Evolutionary conservation across 352 stramenopile species (phyloP), one percentile per base, ranked within the genome.

Genomic region (Thalassiosira livingstoniorum): DNA sequence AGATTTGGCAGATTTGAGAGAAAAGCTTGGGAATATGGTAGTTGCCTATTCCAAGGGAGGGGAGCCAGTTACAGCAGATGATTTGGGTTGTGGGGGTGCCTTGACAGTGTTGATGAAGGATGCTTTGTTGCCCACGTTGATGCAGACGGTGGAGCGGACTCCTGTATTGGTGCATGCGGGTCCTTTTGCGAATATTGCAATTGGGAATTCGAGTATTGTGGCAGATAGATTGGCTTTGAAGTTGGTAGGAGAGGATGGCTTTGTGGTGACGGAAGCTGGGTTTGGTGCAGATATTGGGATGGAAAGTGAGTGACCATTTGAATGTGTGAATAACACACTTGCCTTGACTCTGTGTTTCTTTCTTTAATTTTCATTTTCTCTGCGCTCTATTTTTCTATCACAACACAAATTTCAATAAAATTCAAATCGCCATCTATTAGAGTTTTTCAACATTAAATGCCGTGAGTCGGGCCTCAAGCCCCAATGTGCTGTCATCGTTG

Each of bases 401-500:
- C 62, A 61, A 51, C 23, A 34, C 15, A n/a, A n/a, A n/a, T n/a
- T n/a, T n/a, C n/a, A n/a, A n/a, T n/a, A n/a, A n/a, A n/a, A n/a
- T 96, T 98, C 78, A 98, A 60, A 43, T 7, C 47, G 18, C 27
- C 3, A 72, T 32, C 55, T 10, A 15, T 13, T 58, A 80, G 64
- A 99, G 89, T 99, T 99, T 86, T 99, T 99, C 89, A 99, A 99
- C 92, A 99, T 99, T 83, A 99, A 99, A 92, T 99, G 97, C 86
- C 94, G 97, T 37, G 93, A 95, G 39, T 98, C 92, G 73, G 97
- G 96, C 18, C 88, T 99, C 5, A 97, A 94, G n/a, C 98, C 98
- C 7, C 95, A 98, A 80, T 99, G 96, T 75, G 97, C 97, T 45
- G 97, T 99, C 53, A 96, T 99, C 39, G 98, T 99, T 18, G 96